These are phyloP conservation scores for Amphichorda felina DNA, from an alignment of 2,329 filamentous ascomycete genomes.

Conservation along the genomic window DNA sequence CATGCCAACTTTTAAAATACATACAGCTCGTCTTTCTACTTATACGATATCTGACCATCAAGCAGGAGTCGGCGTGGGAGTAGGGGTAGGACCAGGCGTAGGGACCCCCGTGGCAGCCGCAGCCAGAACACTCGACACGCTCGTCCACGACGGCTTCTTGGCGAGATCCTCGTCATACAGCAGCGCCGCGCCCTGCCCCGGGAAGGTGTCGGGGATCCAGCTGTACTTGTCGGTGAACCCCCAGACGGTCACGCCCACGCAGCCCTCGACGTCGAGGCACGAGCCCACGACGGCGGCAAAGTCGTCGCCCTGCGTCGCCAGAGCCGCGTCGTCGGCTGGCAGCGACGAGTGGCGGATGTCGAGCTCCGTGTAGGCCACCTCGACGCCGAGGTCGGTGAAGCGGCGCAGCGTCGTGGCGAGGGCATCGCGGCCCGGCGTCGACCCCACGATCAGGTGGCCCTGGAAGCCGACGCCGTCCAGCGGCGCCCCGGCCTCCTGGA, in stretches of 20 bases:
- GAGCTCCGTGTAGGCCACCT: no score
- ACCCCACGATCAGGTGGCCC: slow-evolving; percentile 45
- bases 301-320: slow-evolving; percentile 29
- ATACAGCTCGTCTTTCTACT: no score
- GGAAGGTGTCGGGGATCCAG: slow-evolving; percentile 25
- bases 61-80: no score
- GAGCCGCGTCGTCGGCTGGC: slow-evolving; percentile 26
- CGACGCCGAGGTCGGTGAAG: slow-evolving; percentile 22
- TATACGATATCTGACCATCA: no score
- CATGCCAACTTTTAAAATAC: no score
- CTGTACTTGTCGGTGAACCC: slow-evolving; percentile 20
- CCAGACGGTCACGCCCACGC: slow-evolving; percentile 32
- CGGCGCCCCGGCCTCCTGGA: slow-evolving; percentile 14
- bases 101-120: slow-evolving; percentile 13
- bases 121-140: slow-evolving; percentile 20
- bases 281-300: slow-evolving; percentile 27
- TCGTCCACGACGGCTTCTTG: slow-evolving; percentile 27
- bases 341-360: slow-evolving; percentile 14
- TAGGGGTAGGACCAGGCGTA: background rate
- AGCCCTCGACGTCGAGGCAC: slow-evolving; percentile 23
- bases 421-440: slow-evolving; percentile 30
- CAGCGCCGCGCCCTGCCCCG: slow-evolving; percentile 25
- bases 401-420: slow-evolving; percentile 32
- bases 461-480: slow-evolving; percentile 30
- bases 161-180: slow-evolving; percentile 22